Base-by-base conservation (phyloP, 2,329 filamentous ascomycete genomes). In the Dactylella cylindrospora region DNA sequence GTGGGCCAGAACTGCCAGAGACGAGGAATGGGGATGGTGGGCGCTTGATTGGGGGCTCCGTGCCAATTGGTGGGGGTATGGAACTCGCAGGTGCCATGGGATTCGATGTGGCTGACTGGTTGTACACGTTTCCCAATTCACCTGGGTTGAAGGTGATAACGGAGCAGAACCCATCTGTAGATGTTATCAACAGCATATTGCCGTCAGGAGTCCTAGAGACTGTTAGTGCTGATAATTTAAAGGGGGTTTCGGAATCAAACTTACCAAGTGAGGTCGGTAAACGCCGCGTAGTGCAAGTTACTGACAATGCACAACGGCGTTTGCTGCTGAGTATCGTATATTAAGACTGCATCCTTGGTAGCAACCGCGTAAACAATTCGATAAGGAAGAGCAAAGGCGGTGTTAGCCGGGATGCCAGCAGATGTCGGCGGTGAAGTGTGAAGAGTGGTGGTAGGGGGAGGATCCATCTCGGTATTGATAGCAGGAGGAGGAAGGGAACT, bases 311-410 rank as follows among this genome's bases (percentile, higher is more conserved):
- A 95, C 28, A 98, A 77, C 2, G 93, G 93, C 5, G 89, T 94
- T 70, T 90, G 86, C 71, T 98, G 93, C 71, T 98, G 93, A 0
- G 93, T 98, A 73, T 98, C 93, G 71, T 98, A 98, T 17, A 98
- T 79, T 35, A 96, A 77, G 3, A 98, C 88, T 0, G 93, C 88
- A 74, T 98, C 93, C 71, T 97, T 91, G 0, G 93, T 98, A 5
- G 93, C 94, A 29, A 98, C 91, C 2, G 91, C 93, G 74, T 97
- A 98, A 0, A 98, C 81, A 77, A 98, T 90, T 20, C 93, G 85
- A 72, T 98, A 97, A 0, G 90, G 86, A 36, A 98, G 76, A 2
- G 84, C 81, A 73, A 98, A 97, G 1, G 86, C 85, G 17, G 86
- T 79, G 53, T 80, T 82, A 1, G 71, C 67, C 13, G 77, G 77